Evolutionary conservation across 345 rosid species (phyloP), one percentile per base, ranked within the genome.

Genomic region (Aurinia saxatilis): DNA sequence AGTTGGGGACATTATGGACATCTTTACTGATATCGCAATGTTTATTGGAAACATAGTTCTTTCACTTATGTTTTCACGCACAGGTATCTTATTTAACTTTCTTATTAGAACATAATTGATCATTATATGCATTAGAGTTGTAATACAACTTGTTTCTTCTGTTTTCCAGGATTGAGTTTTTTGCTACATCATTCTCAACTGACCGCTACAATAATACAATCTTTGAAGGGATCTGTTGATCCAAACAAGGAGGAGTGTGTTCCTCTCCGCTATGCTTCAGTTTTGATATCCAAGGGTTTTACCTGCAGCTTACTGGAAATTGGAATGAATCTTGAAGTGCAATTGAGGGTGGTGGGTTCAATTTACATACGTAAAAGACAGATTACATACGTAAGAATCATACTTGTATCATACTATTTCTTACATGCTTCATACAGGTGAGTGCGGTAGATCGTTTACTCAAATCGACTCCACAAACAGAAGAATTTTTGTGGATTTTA

Each of bases 401-500:
- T 42, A 23, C 45, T 41, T 56, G 5, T 63, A n/a, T 57, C 15
- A 19, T 48, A 34, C 42, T 49, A 6, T 15, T 40, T 50, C 37
- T 64, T 27, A 34, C 50, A 41, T 44, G 42, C 49, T 57, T 48
- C 19, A 8, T 68, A 60, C 76, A 93, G 99, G 93, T 90, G 56
- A 84, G 79, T 60, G 96, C 95, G 19, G 72, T 87, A 48, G 95
- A 93, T 78, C 81, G 90, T 42, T 84, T 93, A 81, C 86, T 93
- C 46, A 68, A 71, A 56, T 79, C 88, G 29, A 69, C 82, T 57
- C 88, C 85, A 34, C 96, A 84, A 39, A 79, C 97, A 11, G 99
- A 93, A 79, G 99, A 93, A 65, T 90, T 93, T 79, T 71, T 93
- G 46, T 87, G 97, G 97, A 90, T 84, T 57, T 78, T 90, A 48